phyloP scores from a whole-genome alignment of 768 basidiomycete genomes.

The Strobilomyces confusus region DNA sequence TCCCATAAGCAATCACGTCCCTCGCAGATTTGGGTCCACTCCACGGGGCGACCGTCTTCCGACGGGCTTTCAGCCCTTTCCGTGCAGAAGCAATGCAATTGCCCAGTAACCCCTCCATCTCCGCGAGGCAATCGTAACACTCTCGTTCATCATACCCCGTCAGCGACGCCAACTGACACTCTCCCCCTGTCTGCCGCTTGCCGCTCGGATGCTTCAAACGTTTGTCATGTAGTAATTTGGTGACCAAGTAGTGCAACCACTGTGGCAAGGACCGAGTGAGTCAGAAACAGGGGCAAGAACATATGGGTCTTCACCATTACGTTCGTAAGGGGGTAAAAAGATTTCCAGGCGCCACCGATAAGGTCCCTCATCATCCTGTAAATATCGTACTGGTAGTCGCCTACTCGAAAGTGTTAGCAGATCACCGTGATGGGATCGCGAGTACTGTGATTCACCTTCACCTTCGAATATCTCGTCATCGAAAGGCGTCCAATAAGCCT shows the following conservation, averaged over 20 bases:
- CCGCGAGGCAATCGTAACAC: slow-evolving; percentile 65
- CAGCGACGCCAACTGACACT: slow-evolving; percentile 10
- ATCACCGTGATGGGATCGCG: neutral
- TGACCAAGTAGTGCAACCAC: slow-evolving; percentile 88
- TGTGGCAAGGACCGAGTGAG: slow-evolving; percentile 31
- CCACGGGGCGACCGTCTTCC: slow-evolving; percentile 31
- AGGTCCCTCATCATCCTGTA: slow-evolving; percentile 82
- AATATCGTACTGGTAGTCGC: slow-evolving; percentile 92
- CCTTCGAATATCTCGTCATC: slow-evolving; percentile 92
- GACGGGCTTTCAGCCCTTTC: slow-evolving; percentile 31
- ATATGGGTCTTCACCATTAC: slow-evolving; percentile 63
- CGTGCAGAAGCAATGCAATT: slow-evolving; percentile 39
- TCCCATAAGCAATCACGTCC: slow-evolving; percentile 60
- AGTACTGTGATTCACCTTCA: slow-evolving; percentile 54
- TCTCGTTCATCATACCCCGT: slow-evolving; percentile 57
- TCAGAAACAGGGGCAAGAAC: neutral
- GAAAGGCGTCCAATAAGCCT: slow-evolving; percentile 71
- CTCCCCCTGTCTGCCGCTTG: slow-evolving; percentile 34
- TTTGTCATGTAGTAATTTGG: slow-evolving; percentile 69
- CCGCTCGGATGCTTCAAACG: slow-evolving; percentile 52
- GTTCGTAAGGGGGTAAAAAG: slow-evolving; percentile 79
- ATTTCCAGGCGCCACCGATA: slow-evolving; percentile 64
- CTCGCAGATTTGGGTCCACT: slow-evolving; percentile 40
- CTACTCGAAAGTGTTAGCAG: slow-evolving; percentile 35
- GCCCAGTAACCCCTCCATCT: slow-evolving; percentile 59